A percentile compares a stretch with the other conserved stretches of the same genome.
phyloP scores from a whole-genome alignment of 345 rosid species.

The Hevea brasiliensis region DNA sequence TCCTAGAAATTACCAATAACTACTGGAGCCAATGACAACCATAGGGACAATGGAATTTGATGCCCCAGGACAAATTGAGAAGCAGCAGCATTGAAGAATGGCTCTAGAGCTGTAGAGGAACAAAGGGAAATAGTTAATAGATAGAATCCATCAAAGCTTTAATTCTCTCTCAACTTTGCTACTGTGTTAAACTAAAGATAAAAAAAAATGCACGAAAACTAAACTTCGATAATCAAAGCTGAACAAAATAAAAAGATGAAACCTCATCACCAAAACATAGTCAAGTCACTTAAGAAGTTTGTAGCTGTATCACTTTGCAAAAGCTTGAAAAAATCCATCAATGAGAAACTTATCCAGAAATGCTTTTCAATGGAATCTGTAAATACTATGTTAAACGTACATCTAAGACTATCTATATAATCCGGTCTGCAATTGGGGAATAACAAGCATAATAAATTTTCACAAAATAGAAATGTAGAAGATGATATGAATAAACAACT shows the following conservation, averaged over 20 bases:
- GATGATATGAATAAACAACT: constrained; percentile 1
- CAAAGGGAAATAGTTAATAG: constrained; percentile 8
- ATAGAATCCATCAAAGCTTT: neutral
- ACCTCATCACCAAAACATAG: constrained; percentile 1
- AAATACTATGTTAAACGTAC: neutral
- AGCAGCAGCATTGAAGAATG: constrained; percentile 55
- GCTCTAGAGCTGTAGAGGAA: constrained; percentile 46
- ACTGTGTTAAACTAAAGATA: neutral
- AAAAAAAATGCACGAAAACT: neutral
- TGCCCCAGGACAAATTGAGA: constrained; percentile 55
- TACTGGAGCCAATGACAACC: constrained; percentile 55
- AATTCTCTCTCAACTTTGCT: neutral
- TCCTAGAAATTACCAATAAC: constrained; percentile 39
- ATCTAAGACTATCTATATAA: neutral
- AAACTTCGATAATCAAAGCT: neutral
- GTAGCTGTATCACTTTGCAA: neutral
- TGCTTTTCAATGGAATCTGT: neutral
- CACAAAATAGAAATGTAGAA: too few species aligned
- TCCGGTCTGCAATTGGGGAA: neutral
- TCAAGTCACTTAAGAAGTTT: neutral
- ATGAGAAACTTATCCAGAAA: neutral
- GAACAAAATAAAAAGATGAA: neutral
- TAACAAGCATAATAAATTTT: neutral
- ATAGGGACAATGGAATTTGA: constrained; percentile 45
- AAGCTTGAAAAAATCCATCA: neutral